Conservation (phyloP, 2,329 filamentous ascomycete species). For the Pseudogymnoascus verrucosus region DNA sequence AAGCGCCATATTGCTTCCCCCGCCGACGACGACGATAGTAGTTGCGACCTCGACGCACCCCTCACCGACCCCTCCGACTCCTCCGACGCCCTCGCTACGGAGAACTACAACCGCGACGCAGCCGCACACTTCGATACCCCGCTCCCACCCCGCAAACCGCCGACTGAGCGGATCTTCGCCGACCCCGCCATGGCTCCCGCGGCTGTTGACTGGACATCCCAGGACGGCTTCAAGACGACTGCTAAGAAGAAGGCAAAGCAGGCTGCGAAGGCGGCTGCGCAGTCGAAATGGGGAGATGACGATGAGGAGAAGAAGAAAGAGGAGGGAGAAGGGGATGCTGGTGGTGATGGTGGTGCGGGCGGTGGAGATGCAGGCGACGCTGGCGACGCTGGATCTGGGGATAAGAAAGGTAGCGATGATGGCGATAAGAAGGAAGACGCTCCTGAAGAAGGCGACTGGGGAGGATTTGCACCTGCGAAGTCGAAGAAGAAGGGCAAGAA, state of each 20-base stretch:
- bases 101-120: neutral
- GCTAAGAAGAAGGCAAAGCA: constrained; percentile 47
- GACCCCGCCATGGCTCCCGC: constrained; percentile 38
- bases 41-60: constrained; percentile 23
- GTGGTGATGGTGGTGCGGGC: constrained; percentile 22
- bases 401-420: constrained; percentile 35
- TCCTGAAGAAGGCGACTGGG: constrained; percentile 44
- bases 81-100: constrained; percentile 12
- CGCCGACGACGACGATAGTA: constrained; percentile 9
- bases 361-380: constrained; percentile 28
- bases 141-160: neutral
- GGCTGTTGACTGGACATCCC: constrained; percentile 48
- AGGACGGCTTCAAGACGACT: constrained; percentile 46
- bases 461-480: constrained; percentile 35
- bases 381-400: constrained; percentile 26
- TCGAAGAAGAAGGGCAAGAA: constrained; percentile 54
- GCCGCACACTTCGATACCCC: constrained; percentile 6
- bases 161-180: constrained; percentile 31
- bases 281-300: constrained; percentile 35
- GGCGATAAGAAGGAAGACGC: constrained; percentile 31
- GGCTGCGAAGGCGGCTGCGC: constrained; percentile 35
- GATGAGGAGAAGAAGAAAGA: constrained; percentile 35
- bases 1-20: constrained; percentile 13
- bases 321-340: constrained; percentile 8
- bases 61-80: constrained; percentile 18